Base-by-base conservation (phyloP, 1,139 yeast genomes). In the Saccharomycopsis hybrid region DNA sequence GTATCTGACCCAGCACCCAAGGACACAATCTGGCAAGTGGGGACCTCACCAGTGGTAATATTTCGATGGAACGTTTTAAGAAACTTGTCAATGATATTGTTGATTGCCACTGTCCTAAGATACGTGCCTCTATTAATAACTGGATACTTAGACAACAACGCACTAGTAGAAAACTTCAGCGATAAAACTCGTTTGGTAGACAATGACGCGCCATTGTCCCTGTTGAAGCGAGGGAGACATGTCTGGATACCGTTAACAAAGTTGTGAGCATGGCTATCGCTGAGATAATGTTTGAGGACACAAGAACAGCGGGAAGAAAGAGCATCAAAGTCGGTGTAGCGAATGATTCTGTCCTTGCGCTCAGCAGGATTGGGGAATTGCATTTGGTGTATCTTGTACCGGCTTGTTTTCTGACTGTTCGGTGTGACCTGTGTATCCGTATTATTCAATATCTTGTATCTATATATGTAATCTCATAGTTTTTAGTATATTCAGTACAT, bases 1-100 rank as follows among this genome's bases (percentile, higher is more conserved):
- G 97, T 82, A 64, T 92, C 98, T n/a, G 95, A 85, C 0, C 98
- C 98, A n/a, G 97, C 87, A 0, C 98, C 98, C 27, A 92, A 65
- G 3, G 94, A 88, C 0, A 92, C 66, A 8, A 92, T 76, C 62
- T 89, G 96, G 45, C 78, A 68, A 1, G 54, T 55, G 4, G 31
- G 24, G 24, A n/a, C 29, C n/a, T 33, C 46, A 13, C 33, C 28
- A n/a, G 3, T 27, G 13, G n/a, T 41, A n/a, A n/a, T n/a, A n/a
- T n/a, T n/a, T n/a, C n/a, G n/a, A 29, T 35, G 13, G n/a, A 8
- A 13, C 9, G 24, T 28, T 24, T 25, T 11, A 3, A 85, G 55
- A 57, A 85, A 87, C 36, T 64, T 60, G 1, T 71, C 68, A 1
- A 87, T 65, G 1, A 85, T 65, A 13, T 60, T 46, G 59, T 86